Evolutionary conservation across 2,329 filamentous ascomycete species (phyloP).

Genomic region (Hypoxylon sp.): DNA sequence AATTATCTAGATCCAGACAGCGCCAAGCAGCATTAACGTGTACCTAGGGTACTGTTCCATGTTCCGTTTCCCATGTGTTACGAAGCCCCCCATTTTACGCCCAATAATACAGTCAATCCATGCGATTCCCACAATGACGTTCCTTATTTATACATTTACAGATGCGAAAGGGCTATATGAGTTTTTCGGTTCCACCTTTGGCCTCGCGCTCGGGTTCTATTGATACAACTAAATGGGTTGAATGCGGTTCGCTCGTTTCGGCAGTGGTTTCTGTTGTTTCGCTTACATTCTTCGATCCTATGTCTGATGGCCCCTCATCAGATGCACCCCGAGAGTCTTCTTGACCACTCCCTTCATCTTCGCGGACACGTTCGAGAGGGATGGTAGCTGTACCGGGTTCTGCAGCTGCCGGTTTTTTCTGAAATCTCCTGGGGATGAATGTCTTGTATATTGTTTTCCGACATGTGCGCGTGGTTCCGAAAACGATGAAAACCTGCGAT

Average conservation of each 20-base stretch:
- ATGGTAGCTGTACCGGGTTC: not conserved
- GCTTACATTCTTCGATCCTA: conserved; percentile 10
- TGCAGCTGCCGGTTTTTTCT: conserved; percentile 13
- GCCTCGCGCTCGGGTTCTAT: not conserved
- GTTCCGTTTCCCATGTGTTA: conserved; percentile 1
- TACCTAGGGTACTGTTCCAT: not conserved
- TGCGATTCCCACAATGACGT: not conserved
- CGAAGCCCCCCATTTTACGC: conserved; percentile 1
- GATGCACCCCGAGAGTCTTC: not conserved
- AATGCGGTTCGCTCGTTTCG: not conserved
- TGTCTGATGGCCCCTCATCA: conserved; percentile 4
- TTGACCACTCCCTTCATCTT: conserved; percentile 17
- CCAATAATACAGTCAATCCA: not conserved
- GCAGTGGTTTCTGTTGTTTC: not conserved
- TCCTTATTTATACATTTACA: conserved; percentile 1
- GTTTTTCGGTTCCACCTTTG: not conserved
- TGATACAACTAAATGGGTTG: not conserved
- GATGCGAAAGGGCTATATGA: not conserved
- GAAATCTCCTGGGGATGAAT: conserved; percentile 45
- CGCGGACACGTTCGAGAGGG: not conserved
- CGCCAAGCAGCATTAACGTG: not conserved
- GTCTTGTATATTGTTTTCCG: conserved; percentile 39
- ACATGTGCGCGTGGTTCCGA: conserved; percentile 49
- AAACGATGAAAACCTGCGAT: conserved; percentile 47
- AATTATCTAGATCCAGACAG: conserved; percentile 13